Conservation (phyloP, 2,329 filamentous ascomycete genomes). For the Bipolaris victoriae region DNA sequence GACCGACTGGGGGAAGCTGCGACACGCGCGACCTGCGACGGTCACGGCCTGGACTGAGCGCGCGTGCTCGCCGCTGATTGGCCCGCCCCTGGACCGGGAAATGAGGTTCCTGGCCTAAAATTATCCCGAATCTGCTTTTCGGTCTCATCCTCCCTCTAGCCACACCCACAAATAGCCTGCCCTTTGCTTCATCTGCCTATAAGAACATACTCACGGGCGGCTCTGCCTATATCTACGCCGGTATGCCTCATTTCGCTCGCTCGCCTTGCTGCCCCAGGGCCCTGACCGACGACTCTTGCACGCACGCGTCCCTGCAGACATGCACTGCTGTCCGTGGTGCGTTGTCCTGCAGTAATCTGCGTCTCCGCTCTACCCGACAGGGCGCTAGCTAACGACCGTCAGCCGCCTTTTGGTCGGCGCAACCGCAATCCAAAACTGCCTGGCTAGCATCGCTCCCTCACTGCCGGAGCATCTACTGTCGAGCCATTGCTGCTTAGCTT, state of each 20-base stretch:
- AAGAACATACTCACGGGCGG: no score
- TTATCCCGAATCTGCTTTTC: slow-evolving; percentile 31
- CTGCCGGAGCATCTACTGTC: neutral
- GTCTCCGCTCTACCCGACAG: slow-evolving; percentile 2
- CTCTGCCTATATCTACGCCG: no score
- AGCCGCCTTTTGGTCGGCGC: neutral
- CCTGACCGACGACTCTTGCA: neutral
- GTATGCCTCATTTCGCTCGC: neutral
- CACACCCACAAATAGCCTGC: neutral
- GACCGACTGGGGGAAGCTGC: slow-evolving; percentile 30
- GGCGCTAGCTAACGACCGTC: slow-evolving; percentile 5
- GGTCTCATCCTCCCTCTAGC: slow-evolving; percentile 3
- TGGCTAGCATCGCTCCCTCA: neutral
- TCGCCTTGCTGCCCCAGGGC: neutral
- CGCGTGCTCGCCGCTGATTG: slow-evolving; percentile 27
- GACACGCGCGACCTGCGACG: slow-evolving; percentile 6
- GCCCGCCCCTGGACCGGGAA: slow-evolving; percentile 30
- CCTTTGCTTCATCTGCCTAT: no score
- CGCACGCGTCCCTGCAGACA: neutral
- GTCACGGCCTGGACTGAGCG: no score
- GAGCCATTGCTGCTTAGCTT: slow-evolving; percentile 5
- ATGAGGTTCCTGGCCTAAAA: slow-evolving; percentile 39
- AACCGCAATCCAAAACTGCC: neutral
- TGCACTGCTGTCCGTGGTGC: neutral
- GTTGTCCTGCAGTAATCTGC: slow-evolving; percentile 7